Evolutionary conservation across 192 early-diverging fungal genomes (phyloP).

Genomic region (Backusella tarrabulga): DNA sequence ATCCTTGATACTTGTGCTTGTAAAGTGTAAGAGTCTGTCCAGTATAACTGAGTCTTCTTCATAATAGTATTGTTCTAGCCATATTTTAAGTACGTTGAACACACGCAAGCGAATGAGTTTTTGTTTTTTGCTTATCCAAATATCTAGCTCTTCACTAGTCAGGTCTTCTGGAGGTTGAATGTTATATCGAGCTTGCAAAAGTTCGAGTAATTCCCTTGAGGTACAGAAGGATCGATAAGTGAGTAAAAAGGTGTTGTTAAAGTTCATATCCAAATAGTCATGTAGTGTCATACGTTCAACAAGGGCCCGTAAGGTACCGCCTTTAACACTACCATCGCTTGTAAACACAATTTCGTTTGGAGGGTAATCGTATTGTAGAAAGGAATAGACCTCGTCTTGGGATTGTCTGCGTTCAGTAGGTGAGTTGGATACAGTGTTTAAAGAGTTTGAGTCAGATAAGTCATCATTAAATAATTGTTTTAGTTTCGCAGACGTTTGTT

Average conservation of each 20-base stretch:
- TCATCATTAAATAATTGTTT: conserved; percentile 63
- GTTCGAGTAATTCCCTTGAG: conserved; percentile 71
- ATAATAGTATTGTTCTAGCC: conserved; percentile 91
- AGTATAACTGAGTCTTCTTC: conserved; percentile 71
- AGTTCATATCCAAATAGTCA: conserved; percentile 79
- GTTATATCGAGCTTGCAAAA: conserved; percentile 75
- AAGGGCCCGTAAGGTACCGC: conserved; percentile 83
- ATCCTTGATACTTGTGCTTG: conserved; percentile 65
- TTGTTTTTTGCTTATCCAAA: conserved; percentile 86
- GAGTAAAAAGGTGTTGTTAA: conserved; percentile 85
- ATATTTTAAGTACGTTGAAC: conserved; percentile 93
- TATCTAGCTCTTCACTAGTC: conserved; percentile 56
- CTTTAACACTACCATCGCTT: conserved; percentile 86
- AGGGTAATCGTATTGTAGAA: conserved; percentile 71
- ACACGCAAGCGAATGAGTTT: conserved; percentile 89
- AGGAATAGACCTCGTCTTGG: conserved; percentile 82
- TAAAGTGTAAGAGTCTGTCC: conserved; percentile 69
- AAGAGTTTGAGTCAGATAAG: conserved; percentile 63
- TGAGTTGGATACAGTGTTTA: conserved; percentile 68
- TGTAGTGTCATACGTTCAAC: conserved; percentile 90
- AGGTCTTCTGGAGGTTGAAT: conserved; percentile 72
- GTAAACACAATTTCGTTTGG: conserved; percentile 78
- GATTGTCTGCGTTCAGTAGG: conserved; percentile 81
- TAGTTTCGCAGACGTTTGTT: conserved; percentile 40
- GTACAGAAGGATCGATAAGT: conserved; percentile 94